A percentile compares a stretch with the other conserved stretches of the same genome.
Conservation (phyloP, 306 rosid species). For the Alnus glutinosa region DNA sequence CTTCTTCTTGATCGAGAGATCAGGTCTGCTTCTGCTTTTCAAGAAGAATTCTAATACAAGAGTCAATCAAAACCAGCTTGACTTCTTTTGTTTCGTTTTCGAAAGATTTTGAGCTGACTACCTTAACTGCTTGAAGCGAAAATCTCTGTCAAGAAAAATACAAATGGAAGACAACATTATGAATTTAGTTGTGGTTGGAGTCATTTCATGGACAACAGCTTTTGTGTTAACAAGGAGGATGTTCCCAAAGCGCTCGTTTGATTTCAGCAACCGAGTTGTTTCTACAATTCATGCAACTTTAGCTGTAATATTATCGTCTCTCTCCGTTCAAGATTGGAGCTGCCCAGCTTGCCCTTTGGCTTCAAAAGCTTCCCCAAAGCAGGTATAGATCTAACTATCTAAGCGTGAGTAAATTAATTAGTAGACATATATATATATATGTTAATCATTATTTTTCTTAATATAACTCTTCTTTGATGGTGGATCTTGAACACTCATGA, state of each 20-base stretch:
- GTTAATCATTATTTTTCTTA: too few relatives aligned
- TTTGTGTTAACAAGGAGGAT: conserved; percentile 49
- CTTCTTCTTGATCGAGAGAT: too few relatives aligned
- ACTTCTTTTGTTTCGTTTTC: background rate
- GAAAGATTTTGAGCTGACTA: too few relatives aligned
- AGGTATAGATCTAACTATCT: conserved; percentile 34
- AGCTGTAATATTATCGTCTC: conserved; percentile 65
- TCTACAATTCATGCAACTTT: conserved; percentile 67
- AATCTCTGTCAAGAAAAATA: background rate
- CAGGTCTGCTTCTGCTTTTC: background rate
- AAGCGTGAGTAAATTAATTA: too few relatives aligned
- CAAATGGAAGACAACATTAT: conserved; percentile 47
- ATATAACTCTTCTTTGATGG: background rate
- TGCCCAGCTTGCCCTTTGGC: conserved; percentile 73
- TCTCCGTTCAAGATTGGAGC: conserved; percentile 66
- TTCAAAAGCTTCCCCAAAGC: conserved; percentile 50
- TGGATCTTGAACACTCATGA: conserved; percentile 14
- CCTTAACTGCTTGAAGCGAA: background rate
- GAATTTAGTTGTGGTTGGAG: conserved; percentile 50
- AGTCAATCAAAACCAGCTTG: background rate
- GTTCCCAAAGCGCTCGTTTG: conserved; percentile 54
- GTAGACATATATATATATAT: too few relatives aligned
- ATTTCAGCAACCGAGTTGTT: conserved; percentile 64
- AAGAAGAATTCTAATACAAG: background rate
- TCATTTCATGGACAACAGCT: conserved; percentile 64